phyloP scores from a whole-genome alignment of 2,329 filamentous ascomycete species.

The Fusarium sp. region DNA sequence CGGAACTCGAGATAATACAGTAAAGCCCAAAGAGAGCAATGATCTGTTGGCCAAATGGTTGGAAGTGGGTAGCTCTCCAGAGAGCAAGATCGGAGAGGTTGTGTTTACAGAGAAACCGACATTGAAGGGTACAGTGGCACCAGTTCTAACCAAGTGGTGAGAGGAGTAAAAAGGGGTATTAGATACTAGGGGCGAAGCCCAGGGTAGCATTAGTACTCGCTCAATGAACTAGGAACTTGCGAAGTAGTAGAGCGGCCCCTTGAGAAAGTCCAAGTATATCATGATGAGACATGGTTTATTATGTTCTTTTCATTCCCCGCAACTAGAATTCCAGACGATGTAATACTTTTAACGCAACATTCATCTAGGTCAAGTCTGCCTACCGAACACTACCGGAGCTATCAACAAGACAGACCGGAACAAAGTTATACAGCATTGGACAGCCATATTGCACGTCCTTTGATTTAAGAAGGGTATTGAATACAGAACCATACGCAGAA shows the following conservation, averaged over 20 bases:
- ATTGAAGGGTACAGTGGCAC: slow-evolving; percentile 60
- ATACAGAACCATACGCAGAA: slow-evolving; percentile 7
- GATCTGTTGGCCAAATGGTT: slow-evolving; percentile 82
- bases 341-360: no score
- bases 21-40: slow-evolving; percentile 97
- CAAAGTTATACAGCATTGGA: neutral
- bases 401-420: neutral
- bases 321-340: no score
- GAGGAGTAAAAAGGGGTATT: neutral
- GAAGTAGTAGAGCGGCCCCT: neutral
- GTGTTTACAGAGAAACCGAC: slow-evolving; percentile 61
- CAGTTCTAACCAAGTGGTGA: slow-evolving; percentile 60
- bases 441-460: slow-evolving; percentile 3
- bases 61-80: slow-evolving; percentile 59
- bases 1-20: slow-evolving; percentile 76
- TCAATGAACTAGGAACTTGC: neutral
- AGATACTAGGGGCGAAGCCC: neutral
- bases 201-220: neutral
- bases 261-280: neutral
- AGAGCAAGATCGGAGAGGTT: slow-evolving; percentile 60
- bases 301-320: neutral
- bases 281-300: neutral
- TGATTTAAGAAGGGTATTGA: slow-evolving; percentile 29
- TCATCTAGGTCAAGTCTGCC: neutral
- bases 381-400: neutral